Evolutionary conservation across 1,139 yeast genomes (phyloP).

Genomic region (Pichia kudriavzevii): DNA sequence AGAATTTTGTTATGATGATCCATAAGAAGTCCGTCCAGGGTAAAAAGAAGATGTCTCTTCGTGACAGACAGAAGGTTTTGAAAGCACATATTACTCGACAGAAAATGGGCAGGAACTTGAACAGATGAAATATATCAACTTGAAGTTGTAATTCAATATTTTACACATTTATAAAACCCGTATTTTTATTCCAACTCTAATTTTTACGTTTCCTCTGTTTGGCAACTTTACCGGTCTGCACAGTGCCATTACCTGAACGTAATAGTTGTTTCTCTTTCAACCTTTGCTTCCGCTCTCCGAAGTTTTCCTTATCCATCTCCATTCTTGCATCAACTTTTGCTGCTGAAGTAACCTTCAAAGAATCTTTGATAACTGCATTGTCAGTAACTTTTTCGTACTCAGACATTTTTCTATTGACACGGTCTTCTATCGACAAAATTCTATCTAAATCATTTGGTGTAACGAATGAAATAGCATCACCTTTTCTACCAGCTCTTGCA

Average conservation of each 20-base stretch:
- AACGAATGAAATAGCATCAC: conserved; percentile 64
- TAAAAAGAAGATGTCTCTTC: conserved; percentile 77
- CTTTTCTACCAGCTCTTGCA: conserved; percentile 94
- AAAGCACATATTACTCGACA: conserved; percentile 83
- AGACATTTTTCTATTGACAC: conserved; percentile 72
- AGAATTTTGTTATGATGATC: conserved; percentile 98
- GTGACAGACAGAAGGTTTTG: conserved; percentile 83
- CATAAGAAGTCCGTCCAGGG: conserved; percentile 94
- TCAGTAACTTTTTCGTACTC: conserved; percentile 66
- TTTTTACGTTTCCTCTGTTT: conserved; percentile 6
- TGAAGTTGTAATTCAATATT: conserved; percentile 1
- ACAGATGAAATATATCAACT: conserved; percentile 6
- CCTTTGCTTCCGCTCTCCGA: conserved; percentile 64
- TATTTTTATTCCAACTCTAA: conserved; percentile 2
- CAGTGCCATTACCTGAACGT: conserved; percentile 4
- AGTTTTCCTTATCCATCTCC: conserved; percentile 89
- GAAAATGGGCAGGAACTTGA: conserved; percentile 54
- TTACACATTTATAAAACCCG: conserved; percentile 6
- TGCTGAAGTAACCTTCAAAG: conserved; percentile 59
- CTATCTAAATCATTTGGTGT: conserved; percentile 81
- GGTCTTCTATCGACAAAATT: conserved; percentile 76
- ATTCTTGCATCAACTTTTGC: conserved; percentile 87
- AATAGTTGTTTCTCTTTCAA: conserved; percentile 33
- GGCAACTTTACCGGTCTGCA: conserved; percentile 1
- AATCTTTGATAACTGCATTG: conserved; percentile 62